Evolutionary conservation across 805 yeast species (phyloP).

Genomic region (Suhomyces sp.): DNA sequence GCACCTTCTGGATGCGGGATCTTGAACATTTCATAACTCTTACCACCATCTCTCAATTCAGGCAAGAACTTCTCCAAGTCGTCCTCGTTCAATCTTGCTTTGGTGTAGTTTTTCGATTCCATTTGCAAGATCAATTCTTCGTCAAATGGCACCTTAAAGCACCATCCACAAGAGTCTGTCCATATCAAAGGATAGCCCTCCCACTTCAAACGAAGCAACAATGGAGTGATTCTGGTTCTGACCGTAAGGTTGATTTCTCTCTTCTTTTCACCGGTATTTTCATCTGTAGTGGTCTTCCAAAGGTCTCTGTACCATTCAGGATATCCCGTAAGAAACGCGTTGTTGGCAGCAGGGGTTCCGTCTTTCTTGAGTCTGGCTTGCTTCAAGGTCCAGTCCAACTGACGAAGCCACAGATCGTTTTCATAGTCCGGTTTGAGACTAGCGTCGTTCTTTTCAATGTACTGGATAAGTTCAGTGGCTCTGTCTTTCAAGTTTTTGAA

Average conservation of each 20-base stretch:
- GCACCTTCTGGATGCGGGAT: conserved; percentile 91
- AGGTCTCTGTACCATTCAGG: conserved; percentile 89
- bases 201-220: conserved; percentile 77
- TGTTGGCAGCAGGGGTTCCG: conserved; percentile 67
- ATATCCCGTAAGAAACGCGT: conserved; percentile 76
- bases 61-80: conserved; percentile 23
- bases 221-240: conserved; percentile 71
- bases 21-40: conserved; percentile 49
- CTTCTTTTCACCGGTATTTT: conserved; percentile 21
- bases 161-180: conserved; percentile 84
- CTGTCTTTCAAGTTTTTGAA: conserved; percentile 55
- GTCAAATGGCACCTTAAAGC: conserved; percentile 58
- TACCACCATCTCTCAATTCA: conserved; percentile 21
- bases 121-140: conserved; percentile 29
- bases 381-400: conserved; percentile 79
- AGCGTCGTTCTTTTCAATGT: conserved; percentile 27
- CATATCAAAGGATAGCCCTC: conserved; percentile 79
- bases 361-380: conserved; percentile 61
- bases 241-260: conserved; percentile 58
- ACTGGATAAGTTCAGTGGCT: conserved; percentile 55
- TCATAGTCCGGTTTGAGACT: conserved; percentile 28
- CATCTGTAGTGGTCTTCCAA: conserved; percentile 34
- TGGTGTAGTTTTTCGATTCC: conserved; percentile 37
- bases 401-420: conserved; percentile 85
- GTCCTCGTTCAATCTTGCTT: conserved; percentile 26